Conservation (phyloP, 2,329 filamentous ascomycete species). For the Fusarium pseudocircinatum region DNA sequence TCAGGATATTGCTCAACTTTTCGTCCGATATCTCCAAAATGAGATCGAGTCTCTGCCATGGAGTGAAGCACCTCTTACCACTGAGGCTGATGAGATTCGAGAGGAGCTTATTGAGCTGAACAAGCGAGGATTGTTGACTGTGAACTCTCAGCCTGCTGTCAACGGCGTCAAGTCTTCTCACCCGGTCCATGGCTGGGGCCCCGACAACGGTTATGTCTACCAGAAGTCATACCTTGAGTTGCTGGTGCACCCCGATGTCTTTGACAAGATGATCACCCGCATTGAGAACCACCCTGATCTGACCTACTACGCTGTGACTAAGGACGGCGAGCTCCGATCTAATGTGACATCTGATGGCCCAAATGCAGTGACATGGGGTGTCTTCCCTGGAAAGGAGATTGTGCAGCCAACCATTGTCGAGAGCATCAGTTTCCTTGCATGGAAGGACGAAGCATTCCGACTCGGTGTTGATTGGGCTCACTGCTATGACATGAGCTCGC, state of each 20-base stretch:
- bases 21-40: slow-evolving; percentile 85
- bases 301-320: slow-evolving; percentile 94
- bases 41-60: slow-evolving; percentile 87
- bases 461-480: slow-evolving; percentile 94
- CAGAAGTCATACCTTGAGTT: slow-evolving; percentile 98
- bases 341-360: slow-evolving; percentile 88
- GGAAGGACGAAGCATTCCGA: slow-evolving; percentile 97
- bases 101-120: slow-evolving; percentile 84
- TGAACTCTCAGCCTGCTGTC: slow-evolving; percentile 97
- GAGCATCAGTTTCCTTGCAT: slow-evolving; percentile 95
- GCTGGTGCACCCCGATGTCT: slow-evolving; percentile 82
- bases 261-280: slow-evolving; percentile 78
- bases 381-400: slow-evolving; percentile 98
- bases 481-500: slow-evolving; percentile 81
- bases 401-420: slow-evolving; percentile 99
- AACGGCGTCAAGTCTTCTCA: slow-evolving; percentile 90
- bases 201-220: slow-evolving; percentile 94
- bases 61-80: slow-evolving; percentile 89
- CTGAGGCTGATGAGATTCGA: slow-evolving; percentile 82
- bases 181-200: slow-evolving; percentile 92
- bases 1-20: slow-evolving; percentile 82
- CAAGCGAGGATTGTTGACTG: slow-evolving; percentile 85
- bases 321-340: slow-evolving; percentile 80
- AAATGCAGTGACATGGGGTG: slow-evolving; percentile 99
- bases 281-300: slow-evolving; percentile 82